Percentiles rank a stretch among this genome's conserved stretches.
phyloP scores from a whole-genome alignment of 768 basidiomycete genomes.

The Lactarius vividus region DNA sequence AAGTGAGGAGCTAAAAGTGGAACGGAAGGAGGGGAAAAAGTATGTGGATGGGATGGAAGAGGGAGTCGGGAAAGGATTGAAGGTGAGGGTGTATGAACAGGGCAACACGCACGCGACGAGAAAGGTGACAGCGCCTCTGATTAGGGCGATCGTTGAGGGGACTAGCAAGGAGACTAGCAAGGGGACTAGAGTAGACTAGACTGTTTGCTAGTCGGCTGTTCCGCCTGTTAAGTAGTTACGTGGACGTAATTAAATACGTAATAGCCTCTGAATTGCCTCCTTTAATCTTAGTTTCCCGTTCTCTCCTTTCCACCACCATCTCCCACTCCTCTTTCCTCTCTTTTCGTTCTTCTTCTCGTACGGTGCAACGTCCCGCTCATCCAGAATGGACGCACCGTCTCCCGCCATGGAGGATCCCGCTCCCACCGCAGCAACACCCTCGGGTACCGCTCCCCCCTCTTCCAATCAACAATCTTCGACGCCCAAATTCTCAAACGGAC shows the following conservation, averaged over 20 bases:
- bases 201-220: not conserved
- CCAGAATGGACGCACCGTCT: constrained; percentile 15
- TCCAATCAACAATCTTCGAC: constrained; percentile 14
- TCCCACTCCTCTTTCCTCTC: not conserved
- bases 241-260: constrained; percentile 21
- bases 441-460: not conserved
- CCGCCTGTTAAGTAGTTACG: not conserved
- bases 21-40: constrained; percentile 38
- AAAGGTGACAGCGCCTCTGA: constrained; percentile 25
- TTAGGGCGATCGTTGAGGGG: constrained; percentile 14
- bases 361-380: not conserved
- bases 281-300: constrained; percentile 6
- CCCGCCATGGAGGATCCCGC: constrained; percentile 9
- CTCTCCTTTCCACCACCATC: constrained; percentile 11
- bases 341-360: not conserved
- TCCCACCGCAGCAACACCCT: not conserved
- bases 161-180: too few species aligned
- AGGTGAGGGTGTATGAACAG: constrained; percentile 22
- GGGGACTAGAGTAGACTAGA: not conserved
- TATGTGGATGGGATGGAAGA: constrained; percentile 31
- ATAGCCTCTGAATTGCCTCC: constrained; percentile 2
- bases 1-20: constrained; percentile 49
- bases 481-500: constrained; percentile 34
- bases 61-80: constrained; percentile 30
- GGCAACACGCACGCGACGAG: constrained; percentile 21